Evolutionary conservation across 23 red algal species (phyloP).

Genomic region (Agarophyton chilense): DNA sequence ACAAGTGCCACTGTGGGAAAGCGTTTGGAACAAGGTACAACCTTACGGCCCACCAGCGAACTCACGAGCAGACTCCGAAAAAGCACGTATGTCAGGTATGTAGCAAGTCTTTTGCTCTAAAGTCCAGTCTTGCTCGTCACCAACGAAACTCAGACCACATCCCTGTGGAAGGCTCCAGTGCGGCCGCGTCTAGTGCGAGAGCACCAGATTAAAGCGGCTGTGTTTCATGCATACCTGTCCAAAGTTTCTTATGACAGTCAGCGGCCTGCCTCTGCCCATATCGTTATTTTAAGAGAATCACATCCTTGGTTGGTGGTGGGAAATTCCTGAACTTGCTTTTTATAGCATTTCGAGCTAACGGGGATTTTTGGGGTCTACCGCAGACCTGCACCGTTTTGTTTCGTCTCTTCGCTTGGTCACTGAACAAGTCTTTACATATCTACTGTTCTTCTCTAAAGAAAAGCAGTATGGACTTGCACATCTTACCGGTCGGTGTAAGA

Average conservation of each 20-base stretch:
- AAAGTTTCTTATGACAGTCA: too few relatives aligned
- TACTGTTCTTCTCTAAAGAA: background rate
- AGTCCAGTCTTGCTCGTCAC: constrained; percentile 61
- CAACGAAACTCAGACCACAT: constrained; percentile 51
- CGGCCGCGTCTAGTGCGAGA: background rate
- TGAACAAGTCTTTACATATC: background rate
- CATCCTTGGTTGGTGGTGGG: background rate
- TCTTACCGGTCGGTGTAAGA: too few relatives aligned
- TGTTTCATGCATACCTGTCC: background rate
- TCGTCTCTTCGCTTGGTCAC: background rate
- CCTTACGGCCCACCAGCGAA: constrained; percentile 54
- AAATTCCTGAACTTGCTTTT: too few relatives aligned
- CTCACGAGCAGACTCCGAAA: constrained; percentile 61
- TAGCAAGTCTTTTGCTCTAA: constrained; percentile 51
- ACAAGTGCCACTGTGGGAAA: constrained; percentile 63
- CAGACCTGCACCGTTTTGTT: background rate
- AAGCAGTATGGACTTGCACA: background rate
- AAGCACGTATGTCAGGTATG: constrained; percentile 49
- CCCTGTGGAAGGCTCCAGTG: constrained; percentile 19
- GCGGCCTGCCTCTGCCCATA: too few relatives aligned
- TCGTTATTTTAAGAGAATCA: too few relatives aligned
- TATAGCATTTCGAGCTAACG: too few relatives aligned
- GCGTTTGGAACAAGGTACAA: constrained; percentile 62
- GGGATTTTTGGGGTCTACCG: too few relatives aligned
- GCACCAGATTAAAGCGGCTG: background rate